Evolutionary conservation across 2,329 filamentous ascomycete species (phyloP).

Genomic region (Pseudogymnoascus verrucosus): DNA sequence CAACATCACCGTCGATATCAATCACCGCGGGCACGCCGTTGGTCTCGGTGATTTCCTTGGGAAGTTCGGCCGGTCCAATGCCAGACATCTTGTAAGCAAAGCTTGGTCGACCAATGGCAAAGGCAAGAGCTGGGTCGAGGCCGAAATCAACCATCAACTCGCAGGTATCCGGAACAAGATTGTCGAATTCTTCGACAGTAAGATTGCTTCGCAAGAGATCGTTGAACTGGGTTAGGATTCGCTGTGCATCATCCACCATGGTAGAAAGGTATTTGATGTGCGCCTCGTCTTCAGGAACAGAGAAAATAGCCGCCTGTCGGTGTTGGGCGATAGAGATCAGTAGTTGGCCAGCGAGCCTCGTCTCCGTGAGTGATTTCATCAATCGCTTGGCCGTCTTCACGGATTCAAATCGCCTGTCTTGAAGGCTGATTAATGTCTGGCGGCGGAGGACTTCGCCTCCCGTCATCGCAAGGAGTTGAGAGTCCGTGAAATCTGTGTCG

Average conservation of each 20-base stretch:
- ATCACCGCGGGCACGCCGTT: conserved; percentile 15
- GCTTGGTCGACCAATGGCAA: conserved; percentile 71
- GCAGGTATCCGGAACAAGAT: conserved; percentile 65
- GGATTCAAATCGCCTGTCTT: conserved; percentile 74
- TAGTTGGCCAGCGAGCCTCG: conserved; percentile 69
- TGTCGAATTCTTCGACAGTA: conserved; percentile 66
- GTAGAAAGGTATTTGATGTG: conserved; percentile 86
- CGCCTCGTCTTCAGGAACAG: conserved; percentile 59
- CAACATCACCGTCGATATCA: conserved; percentile 51
- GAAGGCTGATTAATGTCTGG: conserved; percentile 70
- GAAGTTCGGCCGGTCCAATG: conserved; percentile 13
- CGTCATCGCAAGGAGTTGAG: conserved; percentile 79
- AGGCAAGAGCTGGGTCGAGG: conserved; percentile 72
- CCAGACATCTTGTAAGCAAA: conserved; percentile 55
- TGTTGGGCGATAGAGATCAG: conserved; percentile 90
- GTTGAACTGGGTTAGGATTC: conserved; percentile 77
- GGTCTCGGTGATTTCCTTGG: conserved; percentile 11
- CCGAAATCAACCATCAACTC: conserved; percentile 71
- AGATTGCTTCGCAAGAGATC: conserved; percentile 81
- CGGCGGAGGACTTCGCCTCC: conserved; percentile 73
- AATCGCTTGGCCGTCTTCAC: conserved; percentile 69
- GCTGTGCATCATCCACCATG: conserved; percentile 83
- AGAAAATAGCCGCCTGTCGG: conserved; percentile 76
- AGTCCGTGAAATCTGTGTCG: conserved; percentile 78
- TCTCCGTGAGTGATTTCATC: conserved; percentile 69